Evolutionary conservation across 768 basidiomycete genomes (phyloP), one percentile per base, ranked within the genome.

Genomic region (Collybia mongolica): DNA sequence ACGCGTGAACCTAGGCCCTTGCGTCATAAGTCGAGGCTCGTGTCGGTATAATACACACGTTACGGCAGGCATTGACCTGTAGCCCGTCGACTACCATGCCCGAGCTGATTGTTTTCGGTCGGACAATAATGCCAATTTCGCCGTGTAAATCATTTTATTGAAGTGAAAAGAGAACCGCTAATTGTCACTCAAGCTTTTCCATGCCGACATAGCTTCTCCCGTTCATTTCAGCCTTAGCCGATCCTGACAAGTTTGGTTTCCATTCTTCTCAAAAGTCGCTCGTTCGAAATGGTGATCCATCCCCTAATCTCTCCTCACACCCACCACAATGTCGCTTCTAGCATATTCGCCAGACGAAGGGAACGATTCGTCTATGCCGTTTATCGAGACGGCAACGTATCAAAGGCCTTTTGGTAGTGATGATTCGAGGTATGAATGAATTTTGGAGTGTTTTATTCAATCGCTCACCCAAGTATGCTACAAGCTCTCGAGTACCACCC

Each of bases 151-250:
- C 2, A 32, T 5, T 32, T 6, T 3, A 32, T 5, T 32, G 32
- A 32, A 32, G 32, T 11, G 26, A 5, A 32, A 32, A 9, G 32
- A 32, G 11, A 32, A 2, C 14, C 14, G 3, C 32, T 14, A 14
- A 14, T 32, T 32, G 32, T 32, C 32, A 32, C 32, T 32, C 32
- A 9, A 32, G 14, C 32, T 32, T 32, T 14, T 32, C 32, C 32
- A 32, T 32, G 32, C 32, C 32, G 32, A 54, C 38, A 23, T 51
- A 28, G 43, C 48, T 55, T 60, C 57, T 56, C 54, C 50, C 57
- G 54, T 60, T 60, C 57, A 60, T 58, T 58, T 56, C 54, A 51
- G 54, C 24, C 41, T 58, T 60, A 58, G 59, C 59, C 59, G 59
- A 60, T 39, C 48, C 48, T 36, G 48, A 46, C 51, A 56, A 59